phyloP scores from a whole-genome alignment of 139 green algal species.

The Asterochloris erici region DNA sequence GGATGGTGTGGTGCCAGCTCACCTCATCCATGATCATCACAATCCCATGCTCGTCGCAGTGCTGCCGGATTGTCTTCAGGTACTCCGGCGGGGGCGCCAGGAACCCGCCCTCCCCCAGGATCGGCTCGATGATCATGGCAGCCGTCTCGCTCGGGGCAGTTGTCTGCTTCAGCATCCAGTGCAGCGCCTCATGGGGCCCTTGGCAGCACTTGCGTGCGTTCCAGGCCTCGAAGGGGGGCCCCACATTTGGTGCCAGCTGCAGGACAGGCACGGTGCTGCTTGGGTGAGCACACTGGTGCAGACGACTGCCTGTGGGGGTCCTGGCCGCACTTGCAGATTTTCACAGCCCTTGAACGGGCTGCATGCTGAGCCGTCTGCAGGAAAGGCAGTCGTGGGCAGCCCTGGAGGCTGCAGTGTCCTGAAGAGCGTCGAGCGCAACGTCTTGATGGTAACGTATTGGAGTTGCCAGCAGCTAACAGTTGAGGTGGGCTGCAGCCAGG shows the following conservation, averaged over 20 bases:
- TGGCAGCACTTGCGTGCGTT: constrained; percentile 59
- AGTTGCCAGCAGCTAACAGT: too few species aligned
- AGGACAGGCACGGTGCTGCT: neutral
- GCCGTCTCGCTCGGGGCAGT: constrained; percentile 57
- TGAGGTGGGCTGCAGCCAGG: too few species aligned
- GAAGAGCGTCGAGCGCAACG: too few species aligned
- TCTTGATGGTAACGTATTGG: too few species aligned
- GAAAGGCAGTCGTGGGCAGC: too few species aligned
- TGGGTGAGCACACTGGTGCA: too few species aligned
- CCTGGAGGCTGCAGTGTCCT: too few species aligned
- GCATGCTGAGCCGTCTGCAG: too few species aligned
- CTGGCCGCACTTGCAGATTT: too few species aligned
- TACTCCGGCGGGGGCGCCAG: constrained; percentile 73
- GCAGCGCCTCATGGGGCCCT: constrained; percentile 49
- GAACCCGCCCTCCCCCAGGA: constrained; percentile 82
- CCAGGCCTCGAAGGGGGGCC: constrained; percentile 27
- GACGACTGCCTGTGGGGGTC: too few species aligned
- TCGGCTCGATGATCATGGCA: constrained; percentile 81
- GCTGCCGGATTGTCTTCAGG: constrained; percentile 48
- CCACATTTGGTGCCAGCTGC: constrained; percentile 46
- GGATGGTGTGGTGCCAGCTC: neutral
- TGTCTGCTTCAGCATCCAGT: constrained; percentile 72
- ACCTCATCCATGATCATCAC: constrained; percentile 86
- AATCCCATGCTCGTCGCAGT: constrained; percentile 72
- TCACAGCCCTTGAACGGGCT: too few species aligned